Evolutionary conservation across 2,329 filamentous ascomycete species (phyloP).

Genomic region (Trichoderma brevicompactum): DNA sequence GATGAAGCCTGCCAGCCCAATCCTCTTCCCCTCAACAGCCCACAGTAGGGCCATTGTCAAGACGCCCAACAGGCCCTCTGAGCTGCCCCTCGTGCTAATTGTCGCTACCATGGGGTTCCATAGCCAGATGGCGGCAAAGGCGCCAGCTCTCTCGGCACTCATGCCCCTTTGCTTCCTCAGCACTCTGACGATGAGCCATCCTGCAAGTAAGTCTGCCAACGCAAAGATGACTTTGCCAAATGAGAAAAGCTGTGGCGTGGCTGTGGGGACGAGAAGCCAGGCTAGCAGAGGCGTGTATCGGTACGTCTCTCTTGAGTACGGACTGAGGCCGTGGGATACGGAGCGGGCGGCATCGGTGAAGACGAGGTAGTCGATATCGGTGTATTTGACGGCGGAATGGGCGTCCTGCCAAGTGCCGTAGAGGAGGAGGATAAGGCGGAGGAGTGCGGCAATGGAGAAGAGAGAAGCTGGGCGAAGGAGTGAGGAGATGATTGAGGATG

Average conservation of each 20-base stretch:
- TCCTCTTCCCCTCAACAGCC: constrained; percentile 70
- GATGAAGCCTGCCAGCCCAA: constrained; percentile 70
- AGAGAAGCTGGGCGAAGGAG: constrained; percentile 51
- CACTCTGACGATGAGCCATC: constrained; percentile 68
- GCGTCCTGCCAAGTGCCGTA: constrained; percentile 95
- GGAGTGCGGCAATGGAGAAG: constrained; percentile 60
- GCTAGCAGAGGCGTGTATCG: constrained; percentile 94
- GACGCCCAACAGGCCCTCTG: constrained; percentile 85
- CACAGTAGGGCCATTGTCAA: constrained; percentile 83
- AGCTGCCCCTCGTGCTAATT: constrained; percentile 93
- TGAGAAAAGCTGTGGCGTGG: constrained; percentile 66
- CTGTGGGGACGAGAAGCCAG: constrained; percentile 85
- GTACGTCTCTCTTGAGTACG: constrained; percentile 91
- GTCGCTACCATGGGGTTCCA: constrained; percentile 98
- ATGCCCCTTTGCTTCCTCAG: constrained; percentile 49
- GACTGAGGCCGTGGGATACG: constrained; percentile 67
- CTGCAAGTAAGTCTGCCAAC: constrained; percentile 78
- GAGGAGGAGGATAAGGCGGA: constrained; percentile 75
- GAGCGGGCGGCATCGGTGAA: constrained; percentile 94
- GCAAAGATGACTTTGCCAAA: constrained; percentile 91
- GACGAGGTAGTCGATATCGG: constrained; percentile 97
- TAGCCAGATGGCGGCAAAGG: constrained; percentile 86
- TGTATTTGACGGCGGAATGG: constrained; percentile 92
- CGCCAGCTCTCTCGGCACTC: constrained; percentile 61
- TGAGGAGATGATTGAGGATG: constrained; percentile 29